These are phyloP conservation scores for Hanseniaspora uvarum DNA, from an alignment of 1,139 yeast species.

Conservation along the genomic window DNA sequence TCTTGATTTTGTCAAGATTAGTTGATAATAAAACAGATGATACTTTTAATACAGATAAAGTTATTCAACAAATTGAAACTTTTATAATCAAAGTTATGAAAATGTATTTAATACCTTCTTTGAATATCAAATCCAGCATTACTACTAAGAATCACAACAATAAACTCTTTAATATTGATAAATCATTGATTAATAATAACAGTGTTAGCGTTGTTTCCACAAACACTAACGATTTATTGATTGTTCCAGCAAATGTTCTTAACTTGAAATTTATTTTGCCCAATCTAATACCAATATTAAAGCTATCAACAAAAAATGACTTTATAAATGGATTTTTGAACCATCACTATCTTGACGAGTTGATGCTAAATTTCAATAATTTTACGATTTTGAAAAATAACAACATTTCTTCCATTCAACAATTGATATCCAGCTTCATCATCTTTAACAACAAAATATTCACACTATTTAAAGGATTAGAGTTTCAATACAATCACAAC, in stretches of 20 bases:
- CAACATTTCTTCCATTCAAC: neutral
- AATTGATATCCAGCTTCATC: neutral
- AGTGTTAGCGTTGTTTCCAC: neutral
- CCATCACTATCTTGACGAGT: conserved; percentile 6
- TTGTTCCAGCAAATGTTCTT: neutral
- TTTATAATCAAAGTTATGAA: conserved; percentile 7
- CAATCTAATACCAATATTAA: conserved; percentile 5
- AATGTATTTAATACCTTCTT: conserved; percentile 12
- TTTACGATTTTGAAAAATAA: neutral
- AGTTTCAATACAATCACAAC: conserved; percentile 7
- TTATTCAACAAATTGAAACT: neutral
- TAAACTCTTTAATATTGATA: neutral
- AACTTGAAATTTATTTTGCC: conserved; percentile 14
- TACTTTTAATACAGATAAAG: neutral
- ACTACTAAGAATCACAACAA: neutral
- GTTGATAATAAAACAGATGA: neutral
- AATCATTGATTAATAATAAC: neutral
- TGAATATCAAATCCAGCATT: neutral
- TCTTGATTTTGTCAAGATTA: neutral
- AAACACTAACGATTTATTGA: neutral
- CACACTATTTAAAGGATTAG: conserved; percentile 6
- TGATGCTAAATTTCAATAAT: conserved; percentile 1
- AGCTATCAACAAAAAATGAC: neutral
- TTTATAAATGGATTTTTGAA: conserved; percentile 5
- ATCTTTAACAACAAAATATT: neutral